Evolutionary conservation across 352 stramenopile species (phyloP), one percentile per base, ranked within the genome.

Genomic region (Elongisporangium anandrum): DNA sequence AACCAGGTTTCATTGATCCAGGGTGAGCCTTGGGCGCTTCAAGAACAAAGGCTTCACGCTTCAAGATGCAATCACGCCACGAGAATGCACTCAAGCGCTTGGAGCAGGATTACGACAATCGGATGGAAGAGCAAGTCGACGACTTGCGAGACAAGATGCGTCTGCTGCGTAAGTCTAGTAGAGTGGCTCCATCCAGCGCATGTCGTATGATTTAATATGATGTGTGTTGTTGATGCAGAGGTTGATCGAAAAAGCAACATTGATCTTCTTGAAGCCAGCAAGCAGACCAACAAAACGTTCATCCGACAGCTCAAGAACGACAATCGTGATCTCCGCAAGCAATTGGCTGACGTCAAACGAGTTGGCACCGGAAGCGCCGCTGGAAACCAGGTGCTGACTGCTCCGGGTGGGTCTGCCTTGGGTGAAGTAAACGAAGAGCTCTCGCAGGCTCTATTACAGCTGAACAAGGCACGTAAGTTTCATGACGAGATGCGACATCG

Each of bases 231-330:
- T 54, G 4, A 1, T 34, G 16, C 62, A 95, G 85, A 95, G 72
- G 80, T 93, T n/a, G 85, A 94, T 56, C 77, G 88, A 20, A 93
- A 93, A 55, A 86, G 73, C 68, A 95, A 94, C 55, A 82, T 96
- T 21, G 81, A 94, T 56, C 49, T 88, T 50, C 66, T 95, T 19
- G 83, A 97, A 55, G 79, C 87, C 17, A 96, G 78, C 61, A 97
- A 97, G 54, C 80, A 92, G 53, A 90, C 87, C 34, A 96, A 96
- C 66, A 95, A 97, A 54, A 85, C 96, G 41, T 95, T 95, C 57
- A 91, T 94, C 57, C 77, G 80, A 13, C 70, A 91, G 54, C 70
- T 97, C 50, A 90, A 95, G 52, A 77, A 82, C 59, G 90, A 97
- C 59, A 97, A 97, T 64, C 90, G 88, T 17, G 87, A 97, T 15